Percentiles rank a stretch among this genome's conserved stretches.
These are phyloP conservation scores for Epichloe elymi DNA, from an alignment of 2,329 filamentous ascomycete genomes.

Conservation along the genomic window DNA sequence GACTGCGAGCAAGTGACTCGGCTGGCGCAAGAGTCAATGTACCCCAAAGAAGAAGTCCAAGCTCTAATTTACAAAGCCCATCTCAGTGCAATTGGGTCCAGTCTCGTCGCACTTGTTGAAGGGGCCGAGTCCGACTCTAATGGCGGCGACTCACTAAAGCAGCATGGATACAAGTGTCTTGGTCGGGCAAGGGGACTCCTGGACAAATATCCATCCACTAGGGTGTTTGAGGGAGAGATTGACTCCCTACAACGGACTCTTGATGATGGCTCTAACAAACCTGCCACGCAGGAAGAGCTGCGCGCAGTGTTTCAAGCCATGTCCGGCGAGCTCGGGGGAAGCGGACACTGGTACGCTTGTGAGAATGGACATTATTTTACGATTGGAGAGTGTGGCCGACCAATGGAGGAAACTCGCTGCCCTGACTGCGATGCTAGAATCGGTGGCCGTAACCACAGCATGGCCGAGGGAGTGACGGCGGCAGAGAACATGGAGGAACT, in stretches of 20 bases:
- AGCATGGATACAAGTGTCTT: neutral
- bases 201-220: neutral
- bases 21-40: slow-evolving; percentile 19
- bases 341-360: slow-evolving; percentile 51
- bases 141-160: neutral
- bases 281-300: slow-evolving; percentile 38
- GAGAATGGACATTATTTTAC: slow-evolving; percentile 47
- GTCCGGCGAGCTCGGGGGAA: slow-evolving; percentile 33
- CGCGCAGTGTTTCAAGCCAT: slow-evolving; percentile 37
- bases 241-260: neutral
- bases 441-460: slow-evolving; percentile 38
- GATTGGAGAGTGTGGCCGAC: slow-evolving; percentile 53
- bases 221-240: neutral
- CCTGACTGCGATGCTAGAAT: slow-evolving; percentile 47
- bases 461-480: slow-evolving; percentile 36
- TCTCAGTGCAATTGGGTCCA: slow-evolving; percentile 16
- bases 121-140: neutral
- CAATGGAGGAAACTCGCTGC: slow-evolving; percentile 46
- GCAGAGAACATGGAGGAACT: slow-evolving; percentile 20
- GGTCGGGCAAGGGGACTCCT: neutral
- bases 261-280: slow-evolving; percentile 30
- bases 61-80: slow-evolving; percentile 36
- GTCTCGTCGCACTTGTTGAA: slow-evolving; percentile 16
- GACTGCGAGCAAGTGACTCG: slow-evolving; percentile 29
- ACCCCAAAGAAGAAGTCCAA: slow-evolving; percentile 33